Conservation (phyloP, 2,329 filamentous ascomycete genomes). For the Talaromyces sp. region DNA sequence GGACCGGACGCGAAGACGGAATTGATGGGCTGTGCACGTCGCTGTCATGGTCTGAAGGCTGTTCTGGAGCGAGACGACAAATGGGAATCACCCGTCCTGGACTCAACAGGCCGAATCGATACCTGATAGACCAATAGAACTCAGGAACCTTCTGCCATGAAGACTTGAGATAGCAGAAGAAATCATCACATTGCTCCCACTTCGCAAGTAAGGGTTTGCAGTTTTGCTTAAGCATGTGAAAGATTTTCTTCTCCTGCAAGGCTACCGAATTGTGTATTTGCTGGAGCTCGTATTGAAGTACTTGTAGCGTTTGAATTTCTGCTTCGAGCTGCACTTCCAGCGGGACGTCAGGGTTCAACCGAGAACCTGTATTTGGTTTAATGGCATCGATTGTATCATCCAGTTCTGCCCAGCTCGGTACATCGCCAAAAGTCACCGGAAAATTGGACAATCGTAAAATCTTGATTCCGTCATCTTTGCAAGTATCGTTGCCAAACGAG, state of each 20-base stretch:
- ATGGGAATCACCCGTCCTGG: constrained; percentile 16
- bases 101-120: constrained; percentile 27
- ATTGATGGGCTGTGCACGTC: not conserved
- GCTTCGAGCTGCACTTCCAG: constrained; percentile 21
- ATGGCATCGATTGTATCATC: constrained; percentile 18
- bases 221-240: constrained; percentile 27
- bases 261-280: constrained; percentile 26
- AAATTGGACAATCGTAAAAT: constrained; percentile 28
- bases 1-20: not conserved
- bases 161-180: constrained; percentile 30
- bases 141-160: constrained; percentile 29
- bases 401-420: constrained; percentile 24
- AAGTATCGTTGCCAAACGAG: constrained; percentile 31
- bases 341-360: not conserved
- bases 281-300: constrained; percentile 25
- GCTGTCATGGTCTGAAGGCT: not conserved
- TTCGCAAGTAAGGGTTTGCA: constrained; percentile 25
- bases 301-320: constrained; percentile 27
- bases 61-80: constrained; percentile 3
- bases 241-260: constrained; percentile 27
- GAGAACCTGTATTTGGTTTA: constrained; percentile 4
- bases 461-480: constrained; percentile 25
- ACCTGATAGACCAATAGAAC: constrained; percentile 27
- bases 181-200: constrained; percentile 25
- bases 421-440: constrained; percentile 23